Evolutionary conservation across 129 eudicot species (phyloP), one percentile per base, ranked within the genome.

Genomic region (Solidago caesia): DNA sequence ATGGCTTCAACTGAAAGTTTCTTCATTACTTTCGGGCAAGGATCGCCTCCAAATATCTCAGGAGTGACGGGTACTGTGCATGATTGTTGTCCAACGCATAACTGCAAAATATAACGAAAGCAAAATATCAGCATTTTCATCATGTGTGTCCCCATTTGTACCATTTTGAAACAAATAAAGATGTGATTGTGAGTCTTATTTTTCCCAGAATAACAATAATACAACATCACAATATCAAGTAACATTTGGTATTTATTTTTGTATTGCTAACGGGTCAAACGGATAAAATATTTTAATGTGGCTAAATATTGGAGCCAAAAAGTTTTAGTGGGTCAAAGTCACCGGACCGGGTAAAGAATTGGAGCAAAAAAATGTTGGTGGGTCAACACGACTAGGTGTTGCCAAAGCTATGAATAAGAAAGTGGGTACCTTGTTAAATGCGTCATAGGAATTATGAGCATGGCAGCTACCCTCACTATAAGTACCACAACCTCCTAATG

Each of bases 1-100:
- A 95, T 67, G n/a, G 87, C 97, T 82, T 95, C 99, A 45, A 95
- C 97, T 1, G 99, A 89, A 10, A 95, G 91, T 45, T 91, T 95
- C 84, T 95, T 95, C 99, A 91, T 91, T 9, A 91, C 82, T 81
- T 77, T 89, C 0, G 99, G 96, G 72, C 97, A 95, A 60, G 99
- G 99, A 77, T 95, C 99, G 2, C 99, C 99, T 49, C 99, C 99
- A 77, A 88, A 95, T 11, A 81, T 68, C 68, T 87, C 94, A 44
- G 99, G 96, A 61, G 92, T 85, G 33, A 95, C 90, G 12, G 93
- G 86, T 60, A 95, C 91, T 29, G 97, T 83, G 81, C 99, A 95
- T 64, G 96, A 81, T 70, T 86, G 68, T 74, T 84, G 90, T 25
- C 97, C 97, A 26, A 95, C 39, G 67, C 99, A 95, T 29, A 85